Percentiles rank a stretch among this genome's conserved stretches.
Conservation (phyloP, 331 rosid genomes). For the Phaseolus coccineus region DNA sequence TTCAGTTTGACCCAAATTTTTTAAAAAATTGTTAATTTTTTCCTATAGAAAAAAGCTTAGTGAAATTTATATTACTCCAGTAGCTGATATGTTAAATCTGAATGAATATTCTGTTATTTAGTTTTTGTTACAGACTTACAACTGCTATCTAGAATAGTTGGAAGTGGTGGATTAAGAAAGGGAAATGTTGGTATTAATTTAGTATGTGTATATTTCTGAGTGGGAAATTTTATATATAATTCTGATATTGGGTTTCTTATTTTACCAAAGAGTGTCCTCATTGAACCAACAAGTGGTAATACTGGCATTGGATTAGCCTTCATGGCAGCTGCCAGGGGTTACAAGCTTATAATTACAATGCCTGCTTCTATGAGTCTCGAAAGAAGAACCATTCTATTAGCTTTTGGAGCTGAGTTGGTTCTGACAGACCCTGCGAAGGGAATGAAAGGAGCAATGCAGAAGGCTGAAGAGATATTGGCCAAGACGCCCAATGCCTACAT, state of each 20-base stretch:
- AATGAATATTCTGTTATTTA: background rate
- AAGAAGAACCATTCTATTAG: constrained; percentile 51
- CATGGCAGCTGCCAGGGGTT: constrained; percentile 55
- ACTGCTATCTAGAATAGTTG: constrained; percentile 27
- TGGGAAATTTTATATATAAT: constrained; percentile 27
- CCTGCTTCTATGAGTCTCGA: constrained; percentile 59
- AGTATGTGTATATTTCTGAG: constrained; percentile 32
- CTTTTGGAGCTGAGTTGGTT: constrained; percentile 55
- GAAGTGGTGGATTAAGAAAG: constrained; percentile 18
- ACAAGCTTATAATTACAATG: constrained; percentile 55
- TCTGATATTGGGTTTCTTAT: constrained; percentile 25
- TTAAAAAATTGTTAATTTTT: background rate
- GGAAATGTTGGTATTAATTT: background rate
- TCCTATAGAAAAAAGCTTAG: background rate
- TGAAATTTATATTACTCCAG: constrained; percentile 20
- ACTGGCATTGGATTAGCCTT: constrained; percentile 57
- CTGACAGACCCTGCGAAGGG: constrained; percentile 56
- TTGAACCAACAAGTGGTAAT: constrained; percentile 55
- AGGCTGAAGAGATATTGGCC: constrained; percentile 52
- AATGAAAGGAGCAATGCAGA: constrained; percentile 51
- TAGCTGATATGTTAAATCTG: constrained; percentile 11
- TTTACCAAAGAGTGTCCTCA: constrained; percentile 49
- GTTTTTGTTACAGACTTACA: background rate
- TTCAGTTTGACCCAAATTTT: constrained; percentile 1
- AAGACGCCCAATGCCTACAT: constrained; percentile 50